These are phyloP conservation scores for Tetragonia tetragonoides DNA, from an alignment of 148 eudicot species.

Conservation along the genomic window DNA sequence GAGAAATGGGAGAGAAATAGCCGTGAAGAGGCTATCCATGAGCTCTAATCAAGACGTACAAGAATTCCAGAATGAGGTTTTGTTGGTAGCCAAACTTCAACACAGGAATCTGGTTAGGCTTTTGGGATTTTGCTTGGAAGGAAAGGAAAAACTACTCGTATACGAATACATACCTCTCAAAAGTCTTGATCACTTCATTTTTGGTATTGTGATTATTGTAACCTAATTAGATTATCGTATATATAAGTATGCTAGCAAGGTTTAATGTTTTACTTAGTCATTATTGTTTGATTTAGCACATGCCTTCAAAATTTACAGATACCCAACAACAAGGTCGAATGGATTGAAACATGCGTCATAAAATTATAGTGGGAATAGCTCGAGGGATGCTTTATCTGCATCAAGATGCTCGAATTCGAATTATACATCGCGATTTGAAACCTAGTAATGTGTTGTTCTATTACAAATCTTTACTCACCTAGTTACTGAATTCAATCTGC, in stretches of 20 bases:
- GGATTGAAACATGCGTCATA: conserved; percentile 29
- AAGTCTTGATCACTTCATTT: conserved; percentile 34
- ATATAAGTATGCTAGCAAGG: no score
- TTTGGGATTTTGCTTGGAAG: no score
- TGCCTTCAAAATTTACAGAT: conserved; percentile 19
- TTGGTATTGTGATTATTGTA: conserved; percentile 21
- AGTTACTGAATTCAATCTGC: no score
- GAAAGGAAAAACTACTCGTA: no score
- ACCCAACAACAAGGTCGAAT: conserved; percentile 1
- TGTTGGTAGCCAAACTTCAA: conserved; percentile 33
- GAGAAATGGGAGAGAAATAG: conserved; percentile 20
- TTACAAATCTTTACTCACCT: no score
- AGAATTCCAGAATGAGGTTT: conserved; percentile 35
- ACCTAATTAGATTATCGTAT: no score
- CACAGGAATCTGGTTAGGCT: conserved; percentile 18
- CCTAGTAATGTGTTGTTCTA: conserved; percentile 34
- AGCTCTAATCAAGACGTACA: conserved; percentile 28
- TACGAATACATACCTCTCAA: conserved; percentile 10
- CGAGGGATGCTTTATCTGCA: conserved; percentile 37
- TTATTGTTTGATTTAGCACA: no score
- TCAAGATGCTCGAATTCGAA: conserved; percentile 31
- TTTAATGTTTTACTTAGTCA: no score
- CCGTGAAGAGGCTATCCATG: conserved; percentile 33
- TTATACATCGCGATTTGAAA: conserved; percentile 36
- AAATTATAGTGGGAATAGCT: conserved; percentile 32